phyloP scores from a whole-genome alignment of 2,329 filamentous ascomycete species.

The Pseudogymnoascus sp. region DNA sequence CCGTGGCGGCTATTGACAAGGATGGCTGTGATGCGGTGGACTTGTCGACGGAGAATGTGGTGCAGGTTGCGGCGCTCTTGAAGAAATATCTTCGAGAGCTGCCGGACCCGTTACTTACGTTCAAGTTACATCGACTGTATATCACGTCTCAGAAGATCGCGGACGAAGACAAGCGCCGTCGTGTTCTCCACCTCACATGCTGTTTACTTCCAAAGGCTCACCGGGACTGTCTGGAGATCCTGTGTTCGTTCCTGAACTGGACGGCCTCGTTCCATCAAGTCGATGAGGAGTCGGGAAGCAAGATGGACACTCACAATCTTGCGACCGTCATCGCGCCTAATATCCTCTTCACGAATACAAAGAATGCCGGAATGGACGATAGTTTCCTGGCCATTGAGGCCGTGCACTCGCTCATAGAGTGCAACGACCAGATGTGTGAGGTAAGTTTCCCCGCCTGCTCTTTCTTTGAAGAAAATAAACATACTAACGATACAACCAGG shows the following conservation, averaged over 20 bases:
- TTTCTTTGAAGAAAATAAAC: conserved; percentile 8
- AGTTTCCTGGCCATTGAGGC: conserved; percentile 91
- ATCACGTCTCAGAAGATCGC: conserved; percentile 81
- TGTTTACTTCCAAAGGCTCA: conserved; percentile 89
- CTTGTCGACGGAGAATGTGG: conserved; percentile 78
- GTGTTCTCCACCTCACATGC: conserved; percentile 82
- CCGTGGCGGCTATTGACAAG: conserved; percentile 77
- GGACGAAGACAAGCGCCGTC: conserved; percentile 72
- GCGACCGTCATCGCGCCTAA: conserved; percentile 97
- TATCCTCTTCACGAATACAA: conserved; percentile 67
- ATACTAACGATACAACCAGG: conserved; percentile 42
- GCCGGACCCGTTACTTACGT: conserved; percentile 86
- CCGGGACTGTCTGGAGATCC: conserved; percentile 85
- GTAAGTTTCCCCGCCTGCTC: conserved; percentile 44
- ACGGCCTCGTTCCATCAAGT: conserved; percentile 94
- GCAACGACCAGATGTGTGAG: conserved; percentile 95
- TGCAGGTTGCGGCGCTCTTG: conserved; percentile 85
- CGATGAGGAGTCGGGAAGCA: conserved; percentile 92
- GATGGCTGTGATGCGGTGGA: conserved; percentile 80
- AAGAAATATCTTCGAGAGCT: conserved; percentile 94
- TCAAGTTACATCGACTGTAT: conserved; percentile 88
- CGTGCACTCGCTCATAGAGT: conserved; percentile 81
- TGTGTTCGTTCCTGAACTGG: conserved; percentile 97
- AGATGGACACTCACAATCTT: conserved; percentile 98
- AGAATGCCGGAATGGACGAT: conserved; percentile 65